These are phyloP conservation scores for Phascolomyces articulosus DNA, from an alignment of 371 early-diverging fungal genomes.

Conservation along the genomic window DNA sequence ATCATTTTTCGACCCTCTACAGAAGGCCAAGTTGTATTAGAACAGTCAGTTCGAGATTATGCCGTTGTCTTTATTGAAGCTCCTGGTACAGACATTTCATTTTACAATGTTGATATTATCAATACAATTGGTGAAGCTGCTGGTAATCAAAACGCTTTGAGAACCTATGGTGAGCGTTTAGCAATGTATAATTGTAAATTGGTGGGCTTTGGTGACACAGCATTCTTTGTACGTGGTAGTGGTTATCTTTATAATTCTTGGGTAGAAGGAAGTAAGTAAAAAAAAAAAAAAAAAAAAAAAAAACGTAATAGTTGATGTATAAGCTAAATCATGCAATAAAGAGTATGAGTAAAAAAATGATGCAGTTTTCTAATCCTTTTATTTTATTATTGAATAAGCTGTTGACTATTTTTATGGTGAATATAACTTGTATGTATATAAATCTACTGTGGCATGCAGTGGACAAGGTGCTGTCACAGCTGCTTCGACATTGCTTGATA, in stretches of 20 bases:
- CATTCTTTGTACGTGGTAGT: conserved; percentile 10
- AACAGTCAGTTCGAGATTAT: conserved; percentile 6
- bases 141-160: conserved; percentile 16
- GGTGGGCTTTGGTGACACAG: conserved; percentile 18
- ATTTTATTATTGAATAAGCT: not conserved
- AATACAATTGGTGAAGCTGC: conserved; percentile 20
- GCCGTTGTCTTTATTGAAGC: conserved; percentile 12
- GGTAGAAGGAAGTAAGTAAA: conserved; percentile 20
- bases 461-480: conserved; percentile 15
- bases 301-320: too few species aligned
- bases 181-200: conserved; percentile 19
- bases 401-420: conserved; percentile 17
- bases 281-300: not conserved
- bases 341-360: too few species aligned
- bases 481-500: not conserved
- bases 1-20: conserved; percentile 5
- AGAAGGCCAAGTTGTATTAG: conserved; percentile 8
- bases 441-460: conserved; percentile 13
- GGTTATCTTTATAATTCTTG: conserved; percentile 17
- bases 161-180: conserved; percentile 6
- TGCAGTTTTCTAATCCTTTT: not conserved
- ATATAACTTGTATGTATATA: conserved; percentile 9
- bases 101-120: conserved; percentile 14
- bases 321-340: too few species aligned
- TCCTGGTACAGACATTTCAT: conserved; percentile 1